Conservation (phyloP, 2,329 filamentous ascomycete genomes). For the Aspergillus ruber region DNA sequence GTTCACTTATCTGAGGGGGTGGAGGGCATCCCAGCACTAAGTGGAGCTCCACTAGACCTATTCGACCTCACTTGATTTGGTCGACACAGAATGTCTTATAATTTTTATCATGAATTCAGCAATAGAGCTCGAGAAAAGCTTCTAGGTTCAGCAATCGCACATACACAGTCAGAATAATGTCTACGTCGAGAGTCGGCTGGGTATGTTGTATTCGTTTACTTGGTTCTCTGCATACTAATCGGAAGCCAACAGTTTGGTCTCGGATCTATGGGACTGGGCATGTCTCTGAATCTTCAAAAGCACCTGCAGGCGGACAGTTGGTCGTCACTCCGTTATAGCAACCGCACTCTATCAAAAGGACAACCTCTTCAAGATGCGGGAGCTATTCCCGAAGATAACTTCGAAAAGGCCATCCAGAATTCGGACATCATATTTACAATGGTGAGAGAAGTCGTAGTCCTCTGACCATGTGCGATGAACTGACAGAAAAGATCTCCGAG, state of each 20-base stretch:
- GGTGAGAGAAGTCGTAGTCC: slow-evolving; percentile 7
- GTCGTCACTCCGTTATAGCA: slow-evolving; percentile 36
- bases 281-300: slow-evolving; percentile 47
- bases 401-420: slow-evolving; percentile 31
- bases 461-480: not conserved
- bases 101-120: no score
- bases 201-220: slow-evolving; percentile 4
- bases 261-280: slow-evolving; percentile 47
- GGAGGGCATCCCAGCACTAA: no score
- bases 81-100: no score
- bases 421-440: slow-evolving; percentile 35
- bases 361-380: not conserved
- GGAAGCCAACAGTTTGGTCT: slow-evolving; percentile 29
- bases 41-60: no score
- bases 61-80: no score
- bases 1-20: no score
- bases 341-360: slow-evolving; percentile 39
- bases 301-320: slow-evolving; percentile 22
- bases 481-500: slow-evolving; percentile 32
- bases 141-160: no score
- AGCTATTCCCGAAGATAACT: not conserved
- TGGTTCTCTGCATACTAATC: not conserved
- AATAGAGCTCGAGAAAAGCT: no score
- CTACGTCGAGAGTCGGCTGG: slow-evolving; percentile 8
- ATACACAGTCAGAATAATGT: not conserved